phyloP scores from a whole-genome alignment of 176 grass and related monocot species.

The Microstegium vimineum region DNA sequence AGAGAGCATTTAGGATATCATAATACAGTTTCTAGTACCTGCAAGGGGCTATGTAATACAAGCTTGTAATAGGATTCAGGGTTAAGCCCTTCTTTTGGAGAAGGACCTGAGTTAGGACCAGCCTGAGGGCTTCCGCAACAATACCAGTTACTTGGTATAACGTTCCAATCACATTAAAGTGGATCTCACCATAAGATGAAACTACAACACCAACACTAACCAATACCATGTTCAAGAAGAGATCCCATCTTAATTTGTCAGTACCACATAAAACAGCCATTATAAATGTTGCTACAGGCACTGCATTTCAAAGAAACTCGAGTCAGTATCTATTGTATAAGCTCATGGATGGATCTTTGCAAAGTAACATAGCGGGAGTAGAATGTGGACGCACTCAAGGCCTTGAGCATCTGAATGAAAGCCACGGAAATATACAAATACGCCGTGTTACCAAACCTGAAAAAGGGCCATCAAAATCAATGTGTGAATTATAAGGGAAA shows the following conservation, averaged over 20 bases:
- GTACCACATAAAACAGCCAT: conserved; percentile 95
- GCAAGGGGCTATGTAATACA: conserved; percentile 99
- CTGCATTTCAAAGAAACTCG: conserved; percentile 49
- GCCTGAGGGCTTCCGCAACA: conserved; percentile 92
- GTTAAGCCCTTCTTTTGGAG: conserved; percentile 99
- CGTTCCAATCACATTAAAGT: conserved; percentile 95
- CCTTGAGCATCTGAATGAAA: conserved; percentile 99
- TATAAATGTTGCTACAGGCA: conserved; percentile 97
- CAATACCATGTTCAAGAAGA: conserved; percentile 95
- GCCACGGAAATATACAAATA: conserved; percentile 97
- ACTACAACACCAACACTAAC: conserved; percentile 97
- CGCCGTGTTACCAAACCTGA: conserved; percentile 97
- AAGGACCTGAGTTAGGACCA: conserved; percentile 96
- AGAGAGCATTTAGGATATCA: conserved; percentile 19
- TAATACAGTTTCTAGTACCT: conserved; percentile 58
- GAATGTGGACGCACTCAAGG: conserved; percentile 76
- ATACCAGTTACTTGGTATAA: conserved; percentile 97
- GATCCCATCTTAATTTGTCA: conserved; percentile 90
- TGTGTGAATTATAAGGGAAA: conserved; percentile 1
- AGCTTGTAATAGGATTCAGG: conserved; percentile 93
- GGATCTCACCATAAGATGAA: conserved; percentile 96
- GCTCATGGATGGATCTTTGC: conserved; percentile 16
- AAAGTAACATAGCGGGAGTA: conserved; percentile 7
- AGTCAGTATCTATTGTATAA: conserved; percentile 25
- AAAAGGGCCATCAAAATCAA: conserved; percentile 30